Conservation (phyloP, 306 rosid genomes). For the Rosa multiflora region DNA sequence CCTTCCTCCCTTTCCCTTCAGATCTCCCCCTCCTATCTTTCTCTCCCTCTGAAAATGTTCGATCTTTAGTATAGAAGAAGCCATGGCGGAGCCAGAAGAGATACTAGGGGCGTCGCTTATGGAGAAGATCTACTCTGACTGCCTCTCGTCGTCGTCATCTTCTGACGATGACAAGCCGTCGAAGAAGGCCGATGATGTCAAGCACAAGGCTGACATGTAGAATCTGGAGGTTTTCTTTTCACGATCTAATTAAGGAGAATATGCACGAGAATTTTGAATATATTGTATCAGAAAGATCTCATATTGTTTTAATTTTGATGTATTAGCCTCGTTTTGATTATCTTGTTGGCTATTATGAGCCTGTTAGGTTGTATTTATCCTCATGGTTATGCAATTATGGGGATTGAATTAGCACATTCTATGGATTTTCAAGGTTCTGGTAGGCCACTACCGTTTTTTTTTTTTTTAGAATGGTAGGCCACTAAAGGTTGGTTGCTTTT, state of each 20-base stretch:
- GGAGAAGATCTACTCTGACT: slow-evolving; percentile 46
- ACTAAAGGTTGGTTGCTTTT: not conserved
- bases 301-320: not conserved
- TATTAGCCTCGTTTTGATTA: too few relatives aligned
- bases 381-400: too few relatives aligned
- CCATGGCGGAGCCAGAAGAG: slow-evolving; percentile 42
- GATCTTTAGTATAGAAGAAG: slow-evolving; percentile 8
- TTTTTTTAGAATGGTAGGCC: not conserved
- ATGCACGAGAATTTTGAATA: not conserved
- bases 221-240: not conserved
- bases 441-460: too few relatives aligned
- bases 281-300: not conserved
- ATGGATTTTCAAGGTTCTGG: too few relatives aligned
- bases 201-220: slow-evolving; percentile 29
- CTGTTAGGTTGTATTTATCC: too few relatives aligned
- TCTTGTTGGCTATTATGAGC: not conserved
- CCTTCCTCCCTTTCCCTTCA: too few relatives aligned
- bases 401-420: not conserved
- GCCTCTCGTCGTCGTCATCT: slow-evolving; percentile 32
- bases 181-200: not conserved
- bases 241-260: not conserved
- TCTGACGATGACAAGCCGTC: slow-evolving; percentile 34
- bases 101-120: slow-evolving; percentile 39
- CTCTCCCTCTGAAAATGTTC: slow-evolving; percentile 9
- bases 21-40: not conserved